A percentile compares a stretch with the other conserved stretches of the same genome.
Conservation (phyloP, 768 basidiomycete genomes). For the Neoboletus brunneissimus region DNA sequence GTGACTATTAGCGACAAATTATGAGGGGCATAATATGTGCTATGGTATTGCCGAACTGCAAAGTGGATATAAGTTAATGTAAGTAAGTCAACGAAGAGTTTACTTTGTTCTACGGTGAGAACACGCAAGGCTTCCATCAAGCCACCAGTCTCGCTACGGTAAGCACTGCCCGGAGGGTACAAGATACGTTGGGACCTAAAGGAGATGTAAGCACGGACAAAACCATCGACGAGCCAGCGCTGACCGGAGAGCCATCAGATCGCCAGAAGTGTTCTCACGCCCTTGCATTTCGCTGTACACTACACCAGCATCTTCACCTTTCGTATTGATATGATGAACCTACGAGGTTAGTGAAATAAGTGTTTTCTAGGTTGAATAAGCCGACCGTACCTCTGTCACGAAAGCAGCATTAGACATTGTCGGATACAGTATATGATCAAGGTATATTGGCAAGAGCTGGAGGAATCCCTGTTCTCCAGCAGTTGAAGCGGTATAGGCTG, state of each 20-base stretch:
- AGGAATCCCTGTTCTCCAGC: constrained; percentile 92
- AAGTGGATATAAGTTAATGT: constrained; percentile 15
- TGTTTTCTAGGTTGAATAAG: neutral
- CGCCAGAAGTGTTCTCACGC: constrained; percentile 86
- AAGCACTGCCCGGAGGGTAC: constrained; percentile 80
- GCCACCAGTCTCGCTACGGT: constrained; percentile 96
- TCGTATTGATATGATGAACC: constrained; percentile 93
- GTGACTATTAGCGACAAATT: constrained; percentile 87
- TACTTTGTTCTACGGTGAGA: constrained; percentile 87
- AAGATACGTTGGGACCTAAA: constrained; percentile 73
- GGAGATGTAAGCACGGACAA: constrained; percentile 4
- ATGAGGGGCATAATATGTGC: constrained; percentile 88
- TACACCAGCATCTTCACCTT: constrained; percentile 91
- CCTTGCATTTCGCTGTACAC: constrained; percentile 98
- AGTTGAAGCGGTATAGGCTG: constrained; percentile 90
- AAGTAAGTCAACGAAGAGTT: constrained; percentile 14
- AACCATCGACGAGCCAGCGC: constrained; percentile 21
- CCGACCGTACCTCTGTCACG: constrained; percentile 52
- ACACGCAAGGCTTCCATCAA: constrained; percentile 88
- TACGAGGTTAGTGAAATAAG: constrained; percentile 29
- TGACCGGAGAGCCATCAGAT: constrained; percentile 85
- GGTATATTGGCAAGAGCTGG: constrained; percentile 81
- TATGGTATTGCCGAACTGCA: constrained; percentile 86
- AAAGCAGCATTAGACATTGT: constrained; percentile 87
- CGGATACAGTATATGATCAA: constrained; percentile 96